Evolutionary conservation across 805 yeast genomes (phyloP), one percentile per base, ranked within the genome.

Genomic region (Tetrapisispora pingtungensis): DNA sequence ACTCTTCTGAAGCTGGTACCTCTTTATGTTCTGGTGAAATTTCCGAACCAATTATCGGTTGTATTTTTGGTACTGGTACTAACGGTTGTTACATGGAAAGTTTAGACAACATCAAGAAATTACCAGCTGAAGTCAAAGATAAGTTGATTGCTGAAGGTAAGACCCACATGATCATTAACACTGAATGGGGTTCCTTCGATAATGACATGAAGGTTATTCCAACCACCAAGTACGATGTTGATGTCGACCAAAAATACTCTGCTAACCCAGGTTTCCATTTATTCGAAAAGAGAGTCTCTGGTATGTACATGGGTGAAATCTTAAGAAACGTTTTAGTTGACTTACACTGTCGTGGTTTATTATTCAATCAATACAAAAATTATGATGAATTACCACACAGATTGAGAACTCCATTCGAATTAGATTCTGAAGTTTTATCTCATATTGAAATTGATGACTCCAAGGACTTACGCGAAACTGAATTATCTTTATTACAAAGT

Each of bases 181-280:
- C 96, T 38, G 98, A 93, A 67, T 93, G 97, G 96, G 97, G 97
- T 50, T 87, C 96, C 36, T 90, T 89, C 57, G 97, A 90, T 66
- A 90, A 90, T 59, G 80, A 77, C 19, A 71, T 88, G 49, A 71
- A 77, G 52, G 70, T 79, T 34, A 70, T 90, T 50, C 97, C 97
- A 48, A 74, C 70, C 40, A 84, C 95, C 4, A 75, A 77, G 48
- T 89, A 80, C 62, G 98, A 90, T 67, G 64, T 68, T 40, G 70
- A 66, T 24, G 78, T 90, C 51, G 95, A 90, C 62, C 61, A 67
- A 27, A 73, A 71, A 50, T 64, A 65, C 35, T 84, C 96, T 20
- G 74, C 93, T 10, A 90, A 90, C 63, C 80, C 78, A 33, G 94
- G 94, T 7, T 85, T 70, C 69, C 97, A 93, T 63, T 75, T 89